These are phyloP conservation scores for Neurospora sp. DNA, from an alignment of 495 filamentous ascomycete species.

Conservation along the genomic window DNA sequence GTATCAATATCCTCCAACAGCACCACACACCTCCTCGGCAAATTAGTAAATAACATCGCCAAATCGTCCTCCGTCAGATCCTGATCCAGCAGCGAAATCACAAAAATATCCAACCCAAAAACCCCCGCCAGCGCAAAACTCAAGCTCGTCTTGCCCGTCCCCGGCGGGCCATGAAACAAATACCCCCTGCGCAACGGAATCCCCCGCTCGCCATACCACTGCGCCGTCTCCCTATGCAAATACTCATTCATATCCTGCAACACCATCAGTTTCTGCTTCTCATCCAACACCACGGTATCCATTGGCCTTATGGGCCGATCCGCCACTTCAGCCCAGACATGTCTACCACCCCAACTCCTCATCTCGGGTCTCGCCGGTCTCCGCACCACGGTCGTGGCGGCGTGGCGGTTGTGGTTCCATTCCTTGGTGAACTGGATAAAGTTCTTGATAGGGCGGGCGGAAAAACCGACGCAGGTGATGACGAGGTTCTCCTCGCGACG, in stretches of 20 bases:
- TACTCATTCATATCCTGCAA: slow-evolving; percentile 83
- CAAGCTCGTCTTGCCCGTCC: slow-evolving; percentile 53
- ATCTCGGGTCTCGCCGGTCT: slow-evolving; percentile 13
- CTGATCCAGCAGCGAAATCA: slow-evolving; percentile 52
- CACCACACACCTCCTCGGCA: slow-evolving; percentile 57
- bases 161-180: slow-evolving; percentile 66
- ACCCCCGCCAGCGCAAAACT: slow-evolving; percentile 59
- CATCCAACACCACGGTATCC: slow-evolving; percentile 74
- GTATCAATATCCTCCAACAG: slow-evolving; percentile 66
- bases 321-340: slow-evolving; percentile 56
- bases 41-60: slow-evolving; percentile 51
- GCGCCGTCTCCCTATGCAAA: slow-evolving; percentile 57
- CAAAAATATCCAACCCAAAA: slow-evolving; percentile 60
- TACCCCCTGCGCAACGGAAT: slow-evolving; percentile 89
- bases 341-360: slow-evolving; percentile 25
- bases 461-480: slow-evolving; percentile 35
- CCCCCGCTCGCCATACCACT: slow-evolving; percentile 75
- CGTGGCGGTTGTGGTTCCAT: slow-evolving; percentile 39
- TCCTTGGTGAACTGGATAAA: slow-evolving; percentile 48
- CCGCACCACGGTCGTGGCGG: slow-evolving; percentile 22
- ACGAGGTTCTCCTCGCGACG: slow-evolving; percentile 22
- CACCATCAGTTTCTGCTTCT: slow-evolving; percentile 58
- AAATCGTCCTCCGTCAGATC: slow-evolving; percentile 62
- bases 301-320: slow-evolving; percentile 66
- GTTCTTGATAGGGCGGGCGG: slow-evolving; percentile 49